A percentile compares a stretch with the other conserved stretches of the same genome.
phyloP scores from a whole-genome alignment of 805 yeast genomes.

The Candida methanosorbosa region DNA sequence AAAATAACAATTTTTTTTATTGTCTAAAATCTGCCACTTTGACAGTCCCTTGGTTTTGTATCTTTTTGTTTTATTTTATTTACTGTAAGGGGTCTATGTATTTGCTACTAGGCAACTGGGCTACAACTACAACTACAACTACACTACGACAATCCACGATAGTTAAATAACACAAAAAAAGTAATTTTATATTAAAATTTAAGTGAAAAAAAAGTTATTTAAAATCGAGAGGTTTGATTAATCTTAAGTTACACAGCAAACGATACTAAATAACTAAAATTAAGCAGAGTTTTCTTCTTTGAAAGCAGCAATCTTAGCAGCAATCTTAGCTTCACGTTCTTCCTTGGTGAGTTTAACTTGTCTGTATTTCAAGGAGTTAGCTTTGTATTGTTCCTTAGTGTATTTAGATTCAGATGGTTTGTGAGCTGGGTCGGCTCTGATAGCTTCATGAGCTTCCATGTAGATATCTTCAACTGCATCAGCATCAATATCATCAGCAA shows the following conservation, averaged over 20 bases:
- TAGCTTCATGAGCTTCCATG: constrained; percentile 87
- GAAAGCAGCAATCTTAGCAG: constrained; percentile 91
- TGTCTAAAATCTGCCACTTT: too few relatives aligned
- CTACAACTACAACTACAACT: too few relatives aligned
- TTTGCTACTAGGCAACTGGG: too few relatives aligned
- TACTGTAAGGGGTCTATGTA: too few relatives aligned
- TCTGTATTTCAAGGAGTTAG: constrained; percentile 89
- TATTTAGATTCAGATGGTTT: constrained; percentile 85
- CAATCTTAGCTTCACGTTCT: constrained; percentile 84
- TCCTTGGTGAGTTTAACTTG: constrained; percentile 81
- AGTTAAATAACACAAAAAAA: too few relatives aligned
- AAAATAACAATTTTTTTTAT: too few relatives aligned
- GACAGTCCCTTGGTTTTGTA: too few relatives aligned
- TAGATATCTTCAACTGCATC: constrained; percentile 94
- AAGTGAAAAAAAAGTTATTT: not conserved
- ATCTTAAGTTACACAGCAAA: too few relatives aligned
- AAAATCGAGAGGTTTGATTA: too few relatives aligned
- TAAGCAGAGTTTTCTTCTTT: constrained; percentile 44
- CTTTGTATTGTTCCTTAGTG: constrained; percentile 98
- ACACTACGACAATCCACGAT: too few relatives aligned
- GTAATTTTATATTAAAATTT: not conserved
- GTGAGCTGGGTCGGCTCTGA: constrained; percentile 93
- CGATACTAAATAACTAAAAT: too few relatives aligned
- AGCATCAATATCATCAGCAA: constrained; percentile 95
- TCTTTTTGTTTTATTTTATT: too few relatives aligned